Evolutionary conservation across 1,284 basidiomycete species (phyloP).

Genomic region (Melanopsichium pennsylvanicum): DNA sequence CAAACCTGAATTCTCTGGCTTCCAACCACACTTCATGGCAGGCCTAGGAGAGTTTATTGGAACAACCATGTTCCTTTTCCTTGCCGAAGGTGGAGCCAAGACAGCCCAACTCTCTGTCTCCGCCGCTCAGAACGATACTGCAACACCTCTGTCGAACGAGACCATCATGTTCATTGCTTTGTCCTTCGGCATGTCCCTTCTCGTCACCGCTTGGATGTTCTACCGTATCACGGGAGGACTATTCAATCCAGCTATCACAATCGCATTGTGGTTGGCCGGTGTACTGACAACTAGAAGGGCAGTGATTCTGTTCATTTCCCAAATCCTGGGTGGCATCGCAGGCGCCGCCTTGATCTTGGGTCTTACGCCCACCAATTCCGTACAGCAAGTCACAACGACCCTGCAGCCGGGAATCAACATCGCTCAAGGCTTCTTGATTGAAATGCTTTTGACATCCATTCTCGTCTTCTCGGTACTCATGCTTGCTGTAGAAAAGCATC

Average conservation of each 20-base stretch:
- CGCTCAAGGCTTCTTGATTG: conserved; percentile 48
- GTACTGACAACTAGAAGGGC: conserved; percentile 67
- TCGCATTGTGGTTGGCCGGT: conserved; percentile 68
- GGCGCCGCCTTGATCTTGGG: conserved; percentile 35
- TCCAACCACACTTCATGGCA: conserved; percentile 38
- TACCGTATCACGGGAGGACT: conserved; percentile 76
- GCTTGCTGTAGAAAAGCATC: conserved; percentile 69
- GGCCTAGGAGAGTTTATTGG: conserved; percentile 43
- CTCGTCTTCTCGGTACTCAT: conserved; percentile 52
- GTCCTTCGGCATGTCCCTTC: conserved; percentile 51
- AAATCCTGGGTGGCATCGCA: conserved; percentile 46
- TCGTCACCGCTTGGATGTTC: conserved; percentile 72
- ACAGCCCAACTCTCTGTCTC: conserved; percentile 33
- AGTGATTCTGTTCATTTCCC: conserved; percentile 64
- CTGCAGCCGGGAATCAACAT: conserved; percentile 52
- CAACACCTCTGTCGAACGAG: conserved; percentile 32
- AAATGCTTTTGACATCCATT: conserved; percentile 22
- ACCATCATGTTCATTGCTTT: conserved; percentile 53
- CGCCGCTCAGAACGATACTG: conserved; percentile 9
- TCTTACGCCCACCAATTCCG: conserved; percentile 32
- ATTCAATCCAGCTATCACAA: conserved; percentile 69
- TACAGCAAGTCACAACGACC: conserved; percentile 65
- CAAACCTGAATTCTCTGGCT: conserved; percentile 24
- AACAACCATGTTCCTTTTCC: conserved; percentile 50
- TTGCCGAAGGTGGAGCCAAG: conserved; percentile 49